Conservation (phyloP, 192 early-diverging fungal genomes). For the Obelidium mucronatum region DNA sequence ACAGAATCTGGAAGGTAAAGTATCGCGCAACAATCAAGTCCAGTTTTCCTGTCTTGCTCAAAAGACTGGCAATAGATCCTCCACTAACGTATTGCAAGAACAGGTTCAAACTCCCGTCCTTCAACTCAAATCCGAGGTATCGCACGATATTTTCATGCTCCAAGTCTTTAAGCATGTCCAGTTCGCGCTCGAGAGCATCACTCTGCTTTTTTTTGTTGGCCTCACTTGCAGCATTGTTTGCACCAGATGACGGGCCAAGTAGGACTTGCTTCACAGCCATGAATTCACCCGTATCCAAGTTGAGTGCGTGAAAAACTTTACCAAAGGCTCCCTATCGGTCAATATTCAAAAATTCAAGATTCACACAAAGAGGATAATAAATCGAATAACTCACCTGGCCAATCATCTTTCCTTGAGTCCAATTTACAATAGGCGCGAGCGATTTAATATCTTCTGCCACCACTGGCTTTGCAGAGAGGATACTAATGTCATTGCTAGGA, state of each 20-base stretch:
- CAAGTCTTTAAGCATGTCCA: slow-evolving; percentile 75
- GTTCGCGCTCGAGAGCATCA: slow-evolving; percentile 88
- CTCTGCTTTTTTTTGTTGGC: slow-evolving; percentile 35
- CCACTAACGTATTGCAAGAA: slow-evolving; percentile 98
- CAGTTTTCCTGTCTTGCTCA: slow-evolving; percentile 87
- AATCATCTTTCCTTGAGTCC: slow-evolving; percentile 90
- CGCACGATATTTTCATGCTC: slow-evolving; percentile 94
- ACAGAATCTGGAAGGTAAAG: slow-evolving; percentile 83
- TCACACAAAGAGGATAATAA: too few relatives aligned
- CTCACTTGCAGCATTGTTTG: neutral
- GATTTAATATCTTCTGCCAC: too few relatives aligned
- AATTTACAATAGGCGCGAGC: slow-evolving; percentile 60
- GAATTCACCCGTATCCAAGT: slow-evolving; percentile 84
- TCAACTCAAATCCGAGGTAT: slow-evolving; percentile 75
- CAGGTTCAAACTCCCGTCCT: slow-evolving; percentile 80
- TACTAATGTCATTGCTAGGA: too few relatives aligned
- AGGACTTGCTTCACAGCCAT: slow-evolving; percentile 99
- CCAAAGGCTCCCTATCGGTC: slow-evolving; percentile 99
- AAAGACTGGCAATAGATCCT: slow-evolving; percentile 81
- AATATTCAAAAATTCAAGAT: too few relatives aligned
- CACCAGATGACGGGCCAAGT: slow-evolving; percentile 16
- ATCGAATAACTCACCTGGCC: too few relatives aligned
- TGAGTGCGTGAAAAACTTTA: slow-evolving; percentile 90
- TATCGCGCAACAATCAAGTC: slow-evolving; percentile 83
- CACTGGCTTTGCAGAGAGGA: too few relatives aligned